Conservation (phyloP, 495 filamentous ascomycete genomes). For the Lepidopterella palustris region DNA sequence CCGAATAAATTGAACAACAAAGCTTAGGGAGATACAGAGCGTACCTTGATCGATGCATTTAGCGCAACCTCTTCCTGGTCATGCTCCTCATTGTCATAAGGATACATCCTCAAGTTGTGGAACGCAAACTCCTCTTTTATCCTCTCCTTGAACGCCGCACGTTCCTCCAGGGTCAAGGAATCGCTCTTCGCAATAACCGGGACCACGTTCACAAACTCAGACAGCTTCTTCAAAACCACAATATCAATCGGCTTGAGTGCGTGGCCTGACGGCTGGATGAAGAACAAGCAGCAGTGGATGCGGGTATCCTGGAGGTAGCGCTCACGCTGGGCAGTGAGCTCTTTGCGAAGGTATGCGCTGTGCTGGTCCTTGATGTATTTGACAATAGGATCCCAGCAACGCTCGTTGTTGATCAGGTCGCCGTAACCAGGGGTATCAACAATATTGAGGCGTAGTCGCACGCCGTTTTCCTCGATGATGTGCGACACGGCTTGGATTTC, state of each 20-base stretch:
- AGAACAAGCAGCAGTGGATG: constrained; percentile 99
- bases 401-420: constrained; percentile 76
- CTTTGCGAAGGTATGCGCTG: constrained; percentile 98
- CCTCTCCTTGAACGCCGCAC: constrained; percentile 89
- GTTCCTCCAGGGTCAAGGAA: constrained; percentile 91
- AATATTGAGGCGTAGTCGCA: constrained; percentile 71
- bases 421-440: constrained; percentile 76
- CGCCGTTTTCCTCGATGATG: constrained; percentile 96
- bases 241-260: constrained; percentile 99
- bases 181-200: constrained; percentile 98
- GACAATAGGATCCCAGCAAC: constrained; percentile 92
- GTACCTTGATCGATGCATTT: constrained; percentile 92
- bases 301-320: constrained; percentile 98
- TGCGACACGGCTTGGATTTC: constrained; percentile 97
- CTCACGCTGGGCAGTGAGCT: constrained; percentile 98
- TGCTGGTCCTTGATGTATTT: constrained; percentile 99
- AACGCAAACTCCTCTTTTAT: constrained; percentile 99
- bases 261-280: constrained; percentile 98
- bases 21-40: constrained; percentile 9
- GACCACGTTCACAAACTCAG: constrained; percentile 97
- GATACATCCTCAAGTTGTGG: constrained; percentile 99
- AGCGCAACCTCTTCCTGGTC: constrained; percentile 92
- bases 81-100: constrained; percentile 98
- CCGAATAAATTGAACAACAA: neutral
- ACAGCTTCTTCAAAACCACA: constrained; percentile 97